Base-by-base conservation (phyloP, 345 rosid genomes). In the Tarenaya hassleriana region DNA sequence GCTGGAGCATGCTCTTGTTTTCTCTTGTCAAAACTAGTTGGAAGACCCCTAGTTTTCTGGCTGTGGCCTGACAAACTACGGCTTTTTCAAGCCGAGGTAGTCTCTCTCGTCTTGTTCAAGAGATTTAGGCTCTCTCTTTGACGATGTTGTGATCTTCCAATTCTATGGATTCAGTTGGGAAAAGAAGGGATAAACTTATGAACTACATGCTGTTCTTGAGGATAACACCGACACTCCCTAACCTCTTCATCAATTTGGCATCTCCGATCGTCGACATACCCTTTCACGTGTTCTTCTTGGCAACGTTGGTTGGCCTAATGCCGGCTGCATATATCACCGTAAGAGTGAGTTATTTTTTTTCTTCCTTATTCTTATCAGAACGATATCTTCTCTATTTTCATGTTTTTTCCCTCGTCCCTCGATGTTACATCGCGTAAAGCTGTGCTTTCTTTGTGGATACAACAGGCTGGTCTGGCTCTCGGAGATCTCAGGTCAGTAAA, bases 231-330 rank as follows among this genome's bases (percentile, higher is more conserved):
- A 70, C 98, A 2, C 65, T 92, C 57, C 98, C 96, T 57, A 92
- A 92, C 66, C 95, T 92, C 37, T 92, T 92, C 54, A 92, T 92
- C 75, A 92, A 88, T 77, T 74, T 92, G 79, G 94, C 98, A 5
- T 92, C 98, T 55, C 96, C 98, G 9, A 92, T 92, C 17, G 94
- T 92, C 32, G 96, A 84, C 73, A 75, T 92, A 68, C 98, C 98
- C 3, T 88, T 92, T 65, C 94, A 85, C 56, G 59, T 88, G 55
- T 92, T 92, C 95, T 88, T 92, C 61, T 67, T 60, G 45, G 96
- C 98, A 10, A 92, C 96, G 61, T 65, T 85, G 66, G 65, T 92
- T 14, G 96, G 98, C 29, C 76, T 92, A 62, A 79, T 88, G 58
- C 98, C 96, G 42, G 95, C 96, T 58, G 75, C 98, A 1, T 88